These are phyloP conservation scores for Botrytis hyacinthi DNA, from an alignment of 2,329 filamentous ascomycete species.

Conservation along the genomic window DNA sequence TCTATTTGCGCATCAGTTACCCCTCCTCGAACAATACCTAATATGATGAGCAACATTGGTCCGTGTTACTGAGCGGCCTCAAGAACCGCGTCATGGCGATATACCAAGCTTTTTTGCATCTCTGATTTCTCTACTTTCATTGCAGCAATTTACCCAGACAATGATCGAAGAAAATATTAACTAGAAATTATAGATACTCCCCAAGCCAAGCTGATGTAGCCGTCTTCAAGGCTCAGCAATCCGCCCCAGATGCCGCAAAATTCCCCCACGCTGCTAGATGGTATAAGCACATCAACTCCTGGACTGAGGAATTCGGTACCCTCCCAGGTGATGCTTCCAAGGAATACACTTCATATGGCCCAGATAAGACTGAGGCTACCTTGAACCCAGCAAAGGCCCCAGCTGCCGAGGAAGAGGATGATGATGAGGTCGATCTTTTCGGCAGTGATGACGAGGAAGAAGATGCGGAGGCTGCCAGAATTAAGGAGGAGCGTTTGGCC, in stretches of 20 bases:
- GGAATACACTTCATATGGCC: slow-evolving; percentile 86
- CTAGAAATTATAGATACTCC: slow-evolving; percentile 43
- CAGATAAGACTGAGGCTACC: slow-evolving; percentile 73
- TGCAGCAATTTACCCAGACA: slow-evolving; percentile 25
- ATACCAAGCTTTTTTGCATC: slow-evolving; percentile 71
- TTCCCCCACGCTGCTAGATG: slow-evolving; percentile 93
- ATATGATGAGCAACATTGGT: slow-evolving; percentile 87
- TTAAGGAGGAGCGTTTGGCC: slow-evolving; percentile 85
- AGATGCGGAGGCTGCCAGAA: slow-evolving; percentile 77
- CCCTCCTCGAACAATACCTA: slow-evolving; percentile 34
- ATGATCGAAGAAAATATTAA: slow-evolving; percentile 22
- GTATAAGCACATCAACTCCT: slow-evolving; percentile 98
- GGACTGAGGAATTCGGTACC: slow-evolving; percentile 86
- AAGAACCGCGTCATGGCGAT: slow-evolving; percentile 86
- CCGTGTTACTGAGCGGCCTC: slow-evolving; percentile 94
- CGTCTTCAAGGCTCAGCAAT: slow-evolving; percentile 84
- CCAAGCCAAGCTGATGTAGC: slow-evolving; percentile 95
- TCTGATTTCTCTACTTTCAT: slow-evolving; percentile 55
- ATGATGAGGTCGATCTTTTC: slow-evolving; percentile 90
- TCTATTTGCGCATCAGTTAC: slow-evolving; percentile 26
- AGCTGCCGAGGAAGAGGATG: slow-evolving; percentile 69
- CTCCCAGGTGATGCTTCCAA: slow-evolving; percentile 90
- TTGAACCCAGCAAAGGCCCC: slow-evolving; percentile 85
- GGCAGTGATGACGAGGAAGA: slow-evolving; percentile 92
- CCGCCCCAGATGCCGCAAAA: slow-evolving; percentile 75